Evolutionary conservation across 2,329 filamentous ascomycete genomes (phyloP), one percentile per base, ranked within the genome.

Genomic region (Orbilia javanica): DNA sequence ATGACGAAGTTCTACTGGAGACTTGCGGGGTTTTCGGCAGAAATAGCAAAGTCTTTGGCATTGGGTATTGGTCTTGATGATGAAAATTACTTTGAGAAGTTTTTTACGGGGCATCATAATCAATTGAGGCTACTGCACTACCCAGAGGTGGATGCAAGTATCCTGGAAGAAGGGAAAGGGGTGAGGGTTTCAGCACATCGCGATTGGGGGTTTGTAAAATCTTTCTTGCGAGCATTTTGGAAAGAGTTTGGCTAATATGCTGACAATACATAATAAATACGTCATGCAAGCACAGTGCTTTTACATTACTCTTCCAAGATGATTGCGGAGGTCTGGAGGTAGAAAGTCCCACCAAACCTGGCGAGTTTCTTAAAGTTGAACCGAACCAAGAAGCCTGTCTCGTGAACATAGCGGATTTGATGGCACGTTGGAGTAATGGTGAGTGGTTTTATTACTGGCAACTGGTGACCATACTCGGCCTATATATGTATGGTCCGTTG

Each of bases 251-350:
- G 7, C n/a, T n/a, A n/a, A n/a, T n/a, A n/a, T n/a, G n/a, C n/a
- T n/a, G n/a, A n/a, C n/a, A n/a, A n/a, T n/a, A n/a, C n/a, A n/a
- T 48, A 18, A 48, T 25, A 25, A 4, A 31, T 29, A 36, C 39
- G 3, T 34, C 29, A 15, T 18, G 46, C 6, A 20, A 22, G 3
- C n/a, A n/a, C 34, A 72, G 74, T 42, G 67, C 84, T 1, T 84
- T 87, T 53, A 87, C 86, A 0, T 80, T 87, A 78, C 82, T 87
- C 11, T 86, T 87, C 78, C 86, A 87, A 79, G 86, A 87, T 79
- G 84, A 85, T 34, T 85, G 84, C 72, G 85, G 85, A 15, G 86
- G 86, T 0, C 80, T 87, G 20, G 84, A 86, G 79, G 84, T 86
- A 39, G 84, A 86, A 76, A 83, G 86, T 62, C 82, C 84, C 3